Conservation (phyloP, 345 rosid genomes). For the Citrus reticulata region DNA sequence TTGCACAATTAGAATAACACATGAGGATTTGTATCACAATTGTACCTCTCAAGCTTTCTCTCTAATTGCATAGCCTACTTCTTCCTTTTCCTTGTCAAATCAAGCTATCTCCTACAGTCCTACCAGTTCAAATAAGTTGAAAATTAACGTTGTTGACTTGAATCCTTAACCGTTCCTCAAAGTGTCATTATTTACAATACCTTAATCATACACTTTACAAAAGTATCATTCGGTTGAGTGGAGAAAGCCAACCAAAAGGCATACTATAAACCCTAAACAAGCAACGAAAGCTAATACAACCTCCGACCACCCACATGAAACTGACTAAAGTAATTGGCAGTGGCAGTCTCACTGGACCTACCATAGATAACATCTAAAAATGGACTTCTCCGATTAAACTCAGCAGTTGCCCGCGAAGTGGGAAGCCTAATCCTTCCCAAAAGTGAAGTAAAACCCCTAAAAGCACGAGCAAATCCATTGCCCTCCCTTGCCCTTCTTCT, state of each 20-base stretch:
- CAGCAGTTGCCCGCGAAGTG: constrained; percentile 14
- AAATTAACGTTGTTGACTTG: too few species aligned
- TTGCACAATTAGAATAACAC: constrained; percentile 10
- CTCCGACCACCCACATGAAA: constrained; percentile 21
- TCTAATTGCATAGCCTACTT: constrained; percentile 15
- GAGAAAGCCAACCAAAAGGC: constrained; percentile 15
- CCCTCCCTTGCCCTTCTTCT: constrained; percentile 47
- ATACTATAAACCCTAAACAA: constrained; percentile 4
- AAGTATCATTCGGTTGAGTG: constrained; percentile 22
- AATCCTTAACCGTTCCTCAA: constrained; percentile 18
- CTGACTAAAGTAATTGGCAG: neutral
- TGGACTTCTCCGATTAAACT: constrained; percentile 31
- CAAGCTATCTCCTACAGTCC: constrained; percentile 15
- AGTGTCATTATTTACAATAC: constrained; percentile 36
- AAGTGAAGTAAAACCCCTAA: constrained; percentile 36
- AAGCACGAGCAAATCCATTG: constrained; percentile 39
- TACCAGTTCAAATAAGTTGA: constrained; percentile 12
- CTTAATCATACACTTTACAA: constrained; percentile 30
- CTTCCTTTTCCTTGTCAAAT: neutral
- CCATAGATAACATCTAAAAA: constrained; percentile 17
- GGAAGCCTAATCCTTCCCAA: constrained; percentile 38
- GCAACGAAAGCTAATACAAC: constrained; percentile 8
- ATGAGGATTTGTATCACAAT: constrained; percentile 20
- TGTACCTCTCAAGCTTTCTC: constrained; percentile 3
- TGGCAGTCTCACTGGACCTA: constrained; percentile 15